These are phyloP conservation scores for Amesomyces nigricolor DNA, from an alignment of 2,329 filamentous ascomycete genomes.

Conservation along the genomic window DNA sequence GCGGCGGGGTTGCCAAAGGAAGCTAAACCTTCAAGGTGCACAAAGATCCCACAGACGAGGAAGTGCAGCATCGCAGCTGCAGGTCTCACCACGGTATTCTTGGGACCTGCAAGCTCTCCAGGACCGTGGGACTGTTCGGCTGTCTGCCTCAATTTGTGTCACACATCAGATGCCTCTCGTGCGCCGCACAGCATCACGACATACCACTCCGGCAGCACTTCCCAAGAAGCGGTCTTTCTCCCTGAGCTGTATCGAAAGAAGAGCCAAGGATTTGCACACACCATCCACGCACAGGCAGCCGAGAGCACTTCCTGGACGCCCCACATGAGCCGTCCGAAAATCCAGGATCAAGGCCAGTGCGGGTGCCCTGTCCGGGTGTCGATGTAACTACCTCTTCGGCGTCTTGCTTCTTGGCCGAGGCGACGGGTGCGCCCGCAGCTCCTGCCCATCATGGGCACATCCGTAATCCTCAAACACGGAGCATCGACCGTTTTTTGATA, in stretches of 20 bases:
- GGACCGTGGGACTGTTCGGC: no score
- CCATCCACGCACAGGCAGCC: constrained; percentile 4
- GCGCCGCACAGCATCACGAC: no score
- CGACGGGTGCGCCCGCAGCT: constrained; percentile 9
- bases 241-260: background rate
- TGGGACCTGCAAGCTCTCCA: no score
- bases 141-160: no score
- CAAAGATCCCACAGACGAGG: background rate
- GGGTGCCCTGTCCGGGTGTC: constrained; percentile 22
- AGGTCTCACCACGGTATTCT: no score
- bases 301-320: constrained; percentile 18
- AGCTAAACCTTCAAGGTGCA: constrained; percentile 8
- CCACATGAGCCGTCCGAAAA: constrained; percentile 23
- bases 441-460: constrained; percentile 9
- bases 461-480: background rate
- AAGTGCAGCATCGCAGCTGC: background rate
- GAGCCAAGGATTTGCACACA: background rate
- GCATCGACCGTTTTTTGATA: constrained; percentile 8
- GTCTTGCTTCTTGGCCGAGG: constrained; percentile 11
- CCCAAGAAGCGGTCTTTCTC: no score
- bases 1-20: background rate
- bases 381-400: constrained; percentile 19
- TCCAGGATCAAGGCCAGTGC: constrained; percentile 23
- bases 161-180: no score
- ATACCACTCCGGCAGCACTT: no score